Evolutionary conservation across 176 grass and related monocot species (phyloP), one percentile per base, ranked within the genome.

Genomic region (Miscanthus lutarioriparius): DNA sequence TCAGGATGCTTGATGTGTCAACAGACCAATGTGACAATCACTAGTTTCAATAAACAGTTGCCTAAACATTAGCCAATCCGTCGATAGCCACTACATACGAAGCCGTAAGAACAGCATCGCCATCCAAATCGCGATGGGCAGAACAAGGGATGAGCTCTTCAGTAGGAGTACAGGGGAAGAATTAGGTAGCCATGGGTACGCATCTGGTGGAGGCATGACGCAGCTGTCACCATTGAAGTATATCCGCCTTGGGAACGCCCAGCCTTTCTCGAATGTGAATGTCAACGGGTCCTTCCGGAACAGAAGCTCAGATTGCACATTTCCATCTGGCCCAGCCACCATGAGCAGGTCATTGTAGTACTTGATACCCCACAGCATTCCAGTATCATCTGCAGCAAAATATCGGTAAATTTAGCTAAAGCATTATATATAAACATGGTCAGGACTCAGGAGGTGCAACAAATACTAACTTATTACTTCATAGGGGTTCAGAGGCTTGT

Each of bases 211-310:
- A 27, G 93, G 89, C 94, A 96, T 96, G 59, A 93, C 91, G 8
- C 88, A 93, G 62, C 84, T 96, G 64, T 93, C 89, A 4, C 94
- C 91, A 2, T 96, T 93, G 88, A 96, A 96, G 83, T 96, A 93
- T 78, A 96, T 64, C 73, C 84, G 79, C 65, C 94, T 88, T 4
- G 91, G 91, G 33, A 93, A 96, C 8, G 84, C 94, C 91, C 94
- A 93, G 26, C 91, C 94, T 71, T 93, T 86, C 72, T 75, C 72
- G 8, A 93, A 96, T 7, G 91, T 87, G 87, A 93, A 89, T 3
- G 69, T 75, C 2, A 77, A 86, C 0, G 49, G 56, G 33, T 93
- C 89, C 81, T 96, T 96, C 9, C 37, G 45, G 28, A 96, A 91
- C 32, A 93, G 84, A 85, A 93, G 80, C 47, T 93, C 94, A 1